Conservation (phyloP, 164 flowering plant genomes). For the Aristolochia californica region DNA sequence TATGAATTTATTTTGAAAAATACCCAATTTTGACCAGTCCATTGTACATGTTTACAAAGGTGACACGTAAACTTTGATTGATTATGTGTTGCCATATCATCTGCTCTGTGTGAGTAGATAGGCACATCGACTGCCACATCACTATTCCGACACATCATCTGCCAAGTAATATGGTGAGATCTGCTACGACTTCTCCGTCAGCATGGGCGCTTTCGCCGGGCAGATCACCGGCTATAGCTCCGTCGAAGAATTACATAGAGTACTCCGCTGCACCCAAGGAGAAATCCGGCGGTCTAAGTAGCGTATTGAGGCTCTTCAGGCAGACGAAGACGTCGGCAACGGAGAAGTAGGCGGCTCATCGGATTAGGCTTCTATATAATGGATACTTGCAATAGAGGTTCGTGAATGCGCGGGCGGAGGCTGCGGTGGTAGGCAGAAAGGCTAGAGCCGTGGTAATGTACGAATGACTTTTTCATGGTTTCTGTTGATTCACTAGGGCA, state of each 20-base stretch:
- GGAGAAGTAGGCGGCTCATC: slow-evolving; percentile 37
- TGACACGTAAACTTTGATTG: no score
- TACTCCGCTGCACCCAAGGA: neutral
- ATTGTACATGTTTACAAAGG: no score
- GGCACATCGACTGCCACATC: no score
- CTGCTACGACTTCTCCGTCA: slow-evolving; percentile 33
- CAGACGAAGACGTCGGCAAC: slow-evolving; percentile 28
- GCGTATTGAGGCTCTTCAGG: slow-evolving; percentile 50
- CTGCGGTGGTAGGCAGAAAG: slow-evolving; percentile 22
- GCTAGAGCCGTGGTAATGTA: slow-evolving; percentile 37
- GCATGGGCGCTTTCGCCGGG: slow-evolving; percentile 87
- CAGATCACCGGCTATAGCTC: slow-evolving; percentile 14
- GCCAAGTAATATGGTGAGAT: no score
- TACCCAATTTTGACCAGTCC: no score
- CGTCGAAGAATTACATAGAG: slow-evolving; percentile 4
- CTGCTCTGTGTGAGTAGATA: no score
- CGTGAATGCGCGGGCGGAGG: slow-evolving; percentile 49
- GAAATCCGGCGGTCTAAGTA: slow-evolving; percentile 17
- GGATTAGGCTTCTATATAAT: slow-evolving; percentile 32
- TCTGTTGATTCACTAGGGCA: no score
- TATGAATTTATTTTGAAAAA: no score
- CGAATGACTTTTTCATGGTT: no score
- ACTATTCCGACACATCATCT: no score
- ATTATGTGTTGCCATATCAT: no score
- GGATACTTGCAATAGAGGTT: slow-evolving; percentile 67